Evolutionary conservation across 768 basidiomycete genomes (phyloP).

Genomic region (Baorangia bicolor): DNA sequence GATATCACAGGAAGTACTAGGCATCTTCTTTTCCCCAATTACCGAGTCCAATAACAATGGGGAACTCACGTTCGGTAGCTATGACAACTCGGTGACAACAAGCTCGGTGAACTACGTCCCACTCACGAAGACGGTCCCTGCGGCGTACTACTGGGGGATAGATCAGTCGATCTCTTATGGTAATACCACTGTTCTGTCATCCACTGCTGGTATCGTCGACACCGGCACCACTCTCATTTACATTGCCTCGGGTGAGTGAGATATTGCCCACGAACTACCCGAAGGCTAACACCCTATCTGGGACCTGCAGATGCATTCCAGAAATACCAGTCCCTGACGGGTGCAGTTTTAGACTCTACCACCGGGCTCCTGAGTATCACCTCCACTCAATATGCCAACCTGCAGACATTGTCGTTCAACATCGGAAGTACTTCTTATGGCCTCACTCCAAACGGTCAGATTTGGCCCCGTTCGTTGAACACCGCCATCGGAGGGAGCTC

Average conservation of each 20-base stretch:
- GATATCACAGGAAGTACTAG: conserved; percentile 30
- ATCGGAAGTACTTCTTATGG: conserved; percentile 15
- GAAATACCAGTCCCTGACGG: conserved; percentile 25
- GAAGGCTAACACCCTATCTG: not conserved
- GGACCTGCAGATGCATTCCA: conserved; percentile 22
- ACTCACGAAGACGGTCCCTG: conserved; percentile 22
- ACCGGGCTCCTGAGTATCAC: conserved; percentile 30
- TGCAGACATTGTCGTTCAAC: conserved; percentile 27
- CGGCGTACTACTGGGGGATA: conserved; percentile 32
- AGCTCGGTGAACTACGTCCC: conserved; percentile 20
- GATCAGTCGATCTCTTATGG: conserved; percentile 33
- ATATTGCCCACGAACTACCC: not conserved
- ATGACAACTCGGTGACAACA: conserved; percentile 15
- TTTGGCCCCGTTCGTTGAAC: conserved; percentile 35
- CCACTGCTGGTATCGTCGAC: conserved; percentile 35
- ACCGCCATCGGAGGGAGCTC: conserved; percentile 24
- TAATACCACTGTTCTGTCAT: conserved; percentile 15
- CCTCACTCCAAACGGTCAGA: conserved; percentile 29
- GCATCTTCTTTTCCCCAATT: conserved; percentile 34
- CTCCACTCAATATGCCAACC: conserved; percentile 19
- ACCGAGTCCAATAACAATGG: conserved; percentile 20
- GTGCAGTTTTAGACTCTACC: conserved; percentile 20
- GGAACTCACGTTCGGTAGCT: conserved; percentile 30
- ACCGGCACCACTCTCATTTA: conserved; percentile 32
- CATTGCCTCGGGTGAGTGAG: conserved; percentile 19